Percentiles rank a stretch among this genome's conserved stretches.
Conservation (phyloP, 2,329 filamentous ascomycete species). For the Trichoderma atroviride region DNA sequence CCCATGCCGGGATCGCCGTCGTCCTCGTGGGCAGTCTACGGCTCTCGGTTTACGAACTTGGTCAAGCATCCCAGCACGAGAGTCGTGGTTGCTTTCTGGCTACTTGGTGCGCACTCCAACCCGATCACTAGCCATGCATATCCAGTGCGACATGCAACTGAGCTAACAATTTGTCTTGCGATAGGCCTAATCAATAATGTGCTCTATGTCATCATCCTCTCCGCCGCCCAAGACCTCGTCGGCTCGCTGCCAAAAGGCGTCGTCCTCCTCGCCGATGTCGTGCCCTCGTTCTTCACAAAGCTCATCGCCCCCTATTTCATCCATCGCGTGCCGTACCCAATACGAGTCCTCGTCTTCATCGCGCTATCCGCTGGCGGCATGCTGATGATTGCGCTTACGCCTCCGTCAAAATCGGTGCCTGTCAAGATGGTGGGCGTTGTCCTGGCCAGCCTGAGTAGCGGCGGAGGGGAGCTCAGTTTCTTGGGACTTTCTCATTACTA, state of each 20-base stretch:
- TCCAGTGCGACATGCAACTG: too few species aligned
- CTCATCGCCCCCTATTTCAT: slow-evolving; percentile 92
- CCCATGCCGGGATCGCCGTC: slow-evolving; percentile 59
- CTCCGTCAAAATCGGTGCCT: slow-evolving; percentile 64
- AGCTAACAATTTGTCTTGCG: slow-evolving; percentile 21
- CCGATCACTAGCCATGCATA: neutral
- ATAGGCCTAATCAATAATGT: slow-evolving; percentile 81
- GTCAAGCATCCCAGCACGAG: slow-evolving; percentile 70
- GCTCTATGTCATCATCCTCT: slow-evolving; percentile 95
- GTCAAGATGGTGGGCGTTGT: slow-evolving; percentile 82
- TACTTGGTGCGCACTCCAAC: slow-evolving; percentile 68
- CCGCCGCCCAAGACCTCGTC: slow-evolving; percentile 91
- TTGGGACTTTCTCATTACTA: slow-evolving; percentile 92
- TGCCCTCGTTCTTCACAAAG: slow-evolving; percentile 87
- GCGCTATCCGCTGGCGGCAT: slow-evolving; percentile 79
- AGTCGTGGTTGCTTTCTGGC: slow-evolving; percentile 84
- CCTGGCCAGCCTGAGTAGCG: slow-evolving; percentile 81
- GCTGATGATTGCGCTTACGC: slow-evolving; percentile 83
- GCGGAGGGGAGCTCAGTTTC: slow-evolving; percentile 88
- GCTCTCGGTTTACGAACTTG: slow-evolving; percentile 63
- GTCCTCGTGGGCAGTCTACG: slow-evolving; percentile 75
- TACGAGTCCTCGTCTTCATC: slow-evolving; percentile 75
- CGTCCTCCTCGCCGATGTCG: slow-evolving; percentile 88
- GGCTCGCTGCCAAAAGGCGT: slow-evolving; percentile 89
- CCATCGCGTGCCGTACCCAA: slow-evolving; percentile 77